Evolutionary conservation across 2,329 filamentous ascomycete species (phyloP), one percentile per base, ranked within the genome.

Genomic region (Nemania sp.): DNA sequence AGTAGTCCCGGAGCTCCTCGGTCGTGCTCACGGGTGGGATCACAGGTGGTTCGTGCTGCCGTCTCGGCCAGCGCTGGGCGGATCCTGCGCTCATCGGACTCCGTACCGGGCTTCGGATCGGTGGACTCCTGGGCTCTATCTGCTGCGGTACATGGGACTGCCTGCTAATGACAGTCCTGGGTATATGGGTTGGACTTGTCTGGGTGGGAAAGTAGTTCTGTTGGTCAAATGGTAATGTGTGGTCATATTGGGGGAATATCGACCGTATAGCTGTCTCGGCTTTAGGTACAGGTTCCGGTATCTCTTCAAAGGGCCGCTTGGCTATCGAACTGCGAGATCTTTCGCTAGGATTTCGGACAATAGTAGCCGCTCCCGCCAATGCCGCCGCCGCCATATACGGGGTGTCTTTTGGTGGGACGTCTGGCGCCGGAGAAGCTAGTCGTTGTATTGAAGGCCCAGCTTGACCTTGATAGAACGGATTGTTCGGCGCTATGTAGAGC

Each of bases 161-260:
- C 61, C 90, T 83, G 78, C 89, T 92, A 75, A 92, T 90, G 66
- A 89, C 86, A 18, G 86, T 85, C 41, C 85, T 83, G 5, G 90
- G 89, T 56, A 93, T 87, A 35, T 87, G 85, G 1, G 87, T 86
- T 13, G 91, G 89, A 67, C 87, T 89, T 62, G 85, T 80, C 76
- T 91, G 88, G 0, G 88, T 90, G 2, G 92, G 91, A 56, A 86
- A 91, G 79, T 94, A 94, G 54, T 87, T 80, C 75, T 94, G 92
- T 65, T 89, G 87, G 63, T 88, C 84, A 2, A 93, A 84, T 5
- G 91, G 84, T 26, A 93, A 77, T 1, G 85, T 86, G 2, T 89
- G 90, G 74, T 94, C 89, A 76, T 93, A 94, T 32, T 87, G 85
- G 7, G 92, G 92, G 73, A 94, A 94, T 73, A 94, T 93, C 26